Percentiles rank a stretch among this genome's conserved stretches.
phyloP scores from a whole-genome alignment of 176 grass and related monocot genomes.

The Aegilops umbellulata region DNA sequence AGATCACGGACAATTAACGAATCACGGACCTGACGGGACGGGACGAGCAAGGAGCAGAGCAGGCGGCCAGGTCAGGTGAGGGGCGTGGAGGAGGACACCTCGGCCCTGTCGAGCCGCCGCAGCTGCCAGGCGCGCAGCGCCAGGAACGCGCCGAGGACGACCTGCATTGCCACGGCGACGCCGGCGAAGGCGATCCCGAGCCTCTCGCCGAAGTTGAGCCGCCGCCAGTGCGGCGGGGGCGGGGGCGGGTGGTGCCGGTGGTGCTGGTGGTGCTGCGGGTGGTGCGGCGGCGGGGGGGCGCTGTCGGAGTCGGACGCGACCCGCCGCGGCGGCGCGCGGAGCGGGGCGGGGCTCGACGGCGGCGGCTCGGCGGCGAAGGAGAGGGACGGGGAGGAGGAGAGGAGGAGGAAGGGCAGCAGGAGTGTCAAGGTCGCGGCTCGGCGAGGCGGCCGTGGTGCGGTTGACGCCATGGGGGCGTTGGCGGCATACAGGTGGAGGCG shows the following conservation, averaged over 20 bases:
- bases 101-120: constrained; percentile 42
- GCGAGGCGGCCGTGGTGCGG: constrained; percentile 9
- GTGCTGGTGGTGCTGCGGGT: background rate
- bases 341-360: background rate
- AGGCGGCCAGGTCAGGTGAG: constrained; percentile 38
- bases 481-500: constrained; percentile 16
- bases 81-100: constrained; percentile 56
- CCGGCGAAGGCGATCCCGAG: constrained; percentile 55
- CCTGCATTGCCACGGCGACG: constrained; percentile 39
- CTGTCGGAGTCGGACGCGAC: background rate
- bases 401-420: constrained; percentile 38
- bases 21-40: constrained; percentile 40
- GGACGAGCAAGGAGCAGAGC: background rate
- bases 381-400: background rate
- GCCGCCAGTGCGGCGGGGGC: background rate
- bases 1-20: constrained; percentile 30
- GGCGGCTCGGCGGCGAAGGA: background rate
- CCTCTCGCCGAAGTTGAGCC: constrained; percentile 56
- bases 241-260: background rate
- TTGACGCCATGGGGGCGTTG: constrained; percentile 39
- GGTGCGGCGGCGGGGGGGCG: background rate
- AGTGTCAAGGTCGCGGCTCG: constrained; percentile 38
- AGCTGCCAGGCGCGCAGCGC: constrained; percentile 21
- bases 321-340: constrained; percentile 1
- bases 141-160: constrained; percentile 21